Conservation (phyloP, 176 grass and related monocot species). For the Avena insularis region DNA sequence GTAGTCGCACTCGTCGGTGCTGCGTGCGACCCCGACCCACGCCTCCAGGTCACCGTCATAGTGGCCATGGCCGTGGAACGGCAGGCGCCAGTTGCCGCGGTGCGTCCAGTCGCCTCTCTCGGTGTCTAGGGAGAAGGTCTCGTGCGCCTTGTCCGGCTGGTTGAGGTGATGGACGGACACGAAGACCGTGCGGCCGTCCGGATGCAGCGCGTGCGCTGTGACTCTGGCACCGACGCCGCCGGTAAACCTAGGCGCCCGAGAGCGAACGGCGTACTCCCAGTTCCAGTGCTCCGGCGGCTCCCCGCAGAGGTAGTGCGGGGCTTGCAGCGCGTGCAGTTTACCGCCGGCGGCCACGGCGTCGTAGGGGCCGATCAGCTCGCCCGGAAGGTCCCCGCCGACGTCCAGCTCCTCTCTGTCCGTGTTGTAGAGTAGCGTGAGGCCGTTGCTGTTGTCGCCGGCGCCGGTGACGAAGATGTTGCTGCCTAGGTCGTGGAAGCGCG, state of each 20-base stretch:
- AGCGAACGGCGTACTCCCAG: neutral
- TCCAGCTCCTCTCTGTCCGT: neutral
- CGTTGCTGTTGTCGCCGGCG: neutral
- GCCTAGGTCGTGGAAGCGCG: neutral
- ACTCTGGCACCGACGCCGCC: neutral
- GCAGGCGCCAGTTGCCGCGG: neutral
- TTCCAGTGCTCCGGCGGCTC: neutral
- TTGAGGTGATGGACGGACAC: neutral
- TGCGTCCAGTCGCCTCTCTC: neutral
- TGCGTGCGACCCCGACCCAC: neutral
- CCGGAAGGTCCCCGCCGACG: neutral
- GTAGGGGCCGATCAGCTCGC: neutral
- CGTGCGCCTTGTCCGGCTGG: no score
- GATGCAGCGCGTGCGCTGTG: neutral
- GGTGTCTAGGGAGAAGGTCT: neutral
- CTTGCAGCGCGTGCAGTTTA: neutral
- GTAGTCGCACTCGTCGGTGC: neutral
- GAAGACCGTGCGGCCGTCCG: neutral
- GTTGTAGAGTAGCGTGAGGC: neutral
- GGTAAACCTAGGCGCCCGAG: neutral
- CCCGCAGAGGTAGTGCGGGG: neutral
- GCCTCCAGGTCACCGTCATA: neutral
- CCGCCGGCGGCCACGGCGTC: neutral
- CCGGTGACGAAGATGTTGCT: neutral
- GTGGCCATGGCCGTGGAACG: neutral